phyloP scores from a whole-genome alignment of 129 eudicot species.

The Apium graveolens region DNA sequence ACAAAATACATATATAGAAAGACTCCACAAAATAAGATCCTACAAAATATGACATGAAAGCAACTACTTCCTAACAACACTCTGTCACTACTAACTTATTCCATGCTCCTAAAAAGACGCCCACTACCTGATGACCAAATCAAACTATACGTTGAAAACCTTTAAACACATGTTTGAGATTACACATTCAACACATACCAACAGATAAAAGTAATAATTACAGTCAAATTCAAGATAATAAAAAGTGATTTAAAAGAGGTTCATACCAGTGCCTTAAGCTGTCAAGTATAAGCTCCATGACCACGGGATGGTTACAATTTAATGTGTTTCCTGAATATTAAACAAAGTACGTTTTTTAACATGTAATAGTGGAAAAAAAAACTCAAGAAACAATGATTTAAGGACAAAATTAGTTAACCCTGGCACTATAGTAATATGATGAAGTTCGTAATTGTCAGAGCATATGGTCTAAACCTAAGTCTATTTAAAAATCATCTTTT shows the following conservation, averaged over 20 bases:
- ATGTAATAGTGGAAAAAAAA: background rate
- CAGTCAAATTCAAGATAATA: background rate
- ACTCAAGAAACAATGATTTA: background rate
- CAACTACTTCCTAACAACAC: too few relatives aligned
- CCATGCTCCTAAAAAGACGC: too few relatives aligned
- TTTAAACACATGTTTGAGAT: too few relatives aligned
- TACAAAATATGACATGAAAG: too few relatives aligned
- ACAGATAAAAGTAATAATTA: background rate
- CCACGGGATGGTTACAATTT: conserved; percentile 97
- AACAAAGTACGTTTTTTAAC: conserved; percentile 1
- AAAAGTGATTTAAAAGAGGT: conserved; percentile 12
- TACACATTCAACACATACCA: too few relatives aligned
- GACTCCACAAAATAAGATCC: too few relatives aligned
- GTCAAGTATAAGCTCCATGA: conserved; percentile 95
- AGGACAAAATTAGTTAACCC: background rate
- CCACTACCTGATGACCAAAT: too few relatives aligned
- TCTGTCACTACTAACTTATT: too few relatives aligned
- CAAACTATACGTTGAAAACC: too few relatives aligned
- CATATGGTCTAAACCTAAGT: background rate
- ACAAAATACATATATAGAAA: too few relatives aligned
- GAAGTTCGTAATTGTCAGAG: background rate
- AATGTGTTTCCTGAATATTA: conserved; percentile 72
- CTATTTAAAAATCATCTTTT: background rate
- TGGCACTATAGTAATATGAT: background rate
- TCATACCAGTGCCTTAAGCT: conserved; percentile 96